phyloP scores from a whole-genome alignment of 192 early-diverging fungal species.

The Rhizophagus sp. region DNA sequence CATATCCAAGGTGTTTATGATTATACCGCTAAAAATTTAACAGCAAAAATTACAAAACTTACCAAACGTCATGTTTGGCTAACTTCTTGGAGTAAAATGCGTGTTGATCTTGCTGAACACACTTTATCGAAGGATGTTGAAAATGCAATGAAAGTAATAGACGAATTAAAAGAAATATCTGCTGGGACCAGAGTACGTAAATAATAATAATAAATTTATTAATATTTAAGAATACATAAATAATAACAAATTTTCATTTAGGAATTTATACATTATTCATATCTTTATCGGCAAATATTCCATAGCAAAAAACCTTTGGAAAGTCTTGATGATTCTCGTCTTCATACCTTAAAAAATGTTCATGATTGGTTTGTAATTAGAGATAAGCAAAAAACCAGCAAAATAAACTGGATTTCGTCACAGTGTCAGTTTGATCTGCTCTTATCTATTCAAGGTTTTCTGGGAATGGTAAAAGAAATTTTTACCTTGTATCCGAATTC shows the following conservation, averaged over 20 bases:
- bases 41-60: background rate
- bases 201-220: too few species aligned
- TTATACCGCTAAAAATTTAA: background rate
- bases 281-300: too few species aligned
- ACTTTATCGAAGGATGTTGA: background rate
- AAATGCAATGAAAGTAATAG: background rate
- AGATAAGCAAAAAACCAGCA: background rate
- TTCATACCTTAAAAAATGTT: too few species aligned
- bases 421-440: slow-evolving; percentile 8
- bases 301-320: too few species aligned
- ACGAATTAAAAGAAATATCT: background rate
- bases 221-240: too few species aligned
- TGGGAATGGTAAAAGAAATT: background rate
- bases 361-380: too few species aligned
- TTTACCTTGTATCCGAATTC: background rate
- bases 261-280: too few species aligned
- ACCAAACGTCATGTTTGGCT: background rate
- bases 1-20: background rate
- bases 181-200: background rate
- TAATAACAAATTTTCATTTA: too few species aligned
- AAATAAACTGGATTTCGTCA: background rate
- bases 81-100: background rate
- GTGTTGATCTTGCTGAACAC: background rate
- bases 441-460: background rate
- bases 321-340: too few species aligned